Base-by-base conservation (phyloP, 257 asterid species). In the Cinchona pubescens region DNA sequence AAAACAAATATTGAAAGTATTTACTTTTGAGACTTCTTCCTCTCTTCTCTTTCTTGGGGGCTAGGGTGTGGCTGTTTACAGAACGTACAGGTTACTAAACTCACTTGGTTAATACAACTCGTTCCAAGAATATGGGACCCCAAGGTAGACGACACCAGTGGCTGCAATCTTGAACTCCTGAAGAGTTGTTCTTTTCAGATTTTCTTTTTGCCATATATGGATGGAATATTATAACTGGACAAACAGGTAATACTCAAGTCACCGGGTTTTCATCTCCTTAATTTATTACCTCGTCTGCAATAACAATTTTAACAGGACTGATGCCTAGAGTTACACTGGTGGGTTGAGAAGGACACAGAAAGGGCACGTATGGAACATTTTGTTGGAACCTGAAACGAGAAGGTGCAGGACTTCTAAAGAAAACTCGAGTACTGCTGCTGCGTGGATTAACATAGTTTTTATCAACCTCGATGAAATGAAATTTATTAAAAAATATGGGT, bases 111-210 rank as follows among this genome's bases (percentile, higher is more conserved):
- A 92, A 80, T 89, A 76, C 71, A 94, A 80, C 72, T 92, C 85
- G 30, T 94, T 94, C 99, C 99, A 94, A 30, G 81, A 82, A 88
- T 94, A 96, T 4, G 97, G 97, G 46, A 94, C 99, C 38, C n/a
- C 97, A 96, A 19, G 97, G 98, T 38, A 94, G 96, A 81, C n/a
- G n/a, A n/a, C 97, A 94, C 97, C 99, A 94, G 75, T 94, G 99
- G 89, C 99, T 94, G 85, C 99, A 94, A 88, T 95, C 98, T 85
- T 95, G 87, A 71, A 80, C 88, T 2, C 88, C 83, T 0, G 83
- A 84, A 29, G 80, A 32, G 76, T 48, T 67, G 5, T 78, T 71
- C 45, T 42, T 75, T 25, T 78, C 72, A 9, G 81, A 37, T 78
- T 81, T n/a, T n/a, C n/a, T 85, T 69, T 87, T 82, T 75, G n/a